Percentiles rank a stretch among this genome's conserved stretches.
These are phyloP conservation scores for Pleurotus salmoneostramineus DNA, from an alignment of 768 basidiomycete species.

Conservation along the genomic window DNA sequence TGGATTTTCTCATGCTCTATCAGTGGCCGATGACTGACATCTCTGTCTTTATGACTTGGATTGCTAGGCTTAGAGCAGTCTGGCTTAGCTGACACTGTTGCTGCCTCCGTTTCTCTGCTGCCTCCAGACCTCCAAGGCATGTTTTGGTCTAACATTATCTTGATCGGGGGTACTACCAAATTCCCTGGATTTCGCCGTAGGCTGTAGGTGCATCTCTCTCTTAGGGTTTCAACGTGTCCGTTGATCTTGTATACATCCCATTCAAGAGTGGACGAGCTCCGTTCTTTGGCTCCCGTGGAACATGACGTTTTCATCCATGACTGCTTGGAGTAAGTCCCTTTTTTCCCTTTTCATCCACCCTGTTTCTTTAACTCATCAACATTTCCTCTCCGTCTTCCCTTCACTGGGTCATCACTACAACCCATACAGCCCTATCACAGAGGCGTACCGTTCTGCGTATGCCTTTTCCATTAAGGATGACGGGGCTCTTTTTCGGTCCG, in stretches of 20 bases:
- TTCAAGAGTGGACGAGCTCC: conserved; percentile 66
- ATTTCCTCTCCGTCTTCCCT: neutral
- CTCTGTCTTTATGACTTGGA: neutral
- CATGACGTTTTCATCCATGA: conserved; percentile 72
- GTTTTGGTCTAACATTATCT: conserved; percentile 93
- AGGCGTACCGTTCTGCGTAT: conserved; percentile 59
- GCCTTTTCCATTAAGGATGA: conserved; percentile 50
- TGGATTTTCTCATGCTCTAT: conserved; percentile 13
- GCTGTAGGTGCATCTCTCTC: conserved; percentile 51
- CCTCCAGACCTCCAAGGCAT: conserved; percentile 83
- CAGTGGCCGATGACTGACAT: conserved; percentile 17
- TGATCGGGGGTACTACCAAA: conserved; percentile 81
- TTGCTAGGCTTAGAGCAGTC: conserved; percentile 69
- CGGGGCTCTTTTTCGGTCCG: conserved; percentile 32
- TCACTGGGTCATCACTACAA: neutral
- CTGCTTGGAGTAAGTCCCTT: conserved; percentile 61
- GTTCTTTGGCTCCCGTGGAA: conserved; percentile 77
- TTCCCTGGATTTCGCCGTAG: conserved; percentile 71
- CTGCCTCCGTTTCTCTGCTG: conserved; percentile 69
- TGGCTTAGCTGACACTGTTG: conserved; percentile 75
- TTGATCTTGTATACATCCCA: neutral
- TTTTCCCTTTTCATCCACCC: neutral
- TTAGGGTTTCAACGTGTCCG: conserved; percentile 5
- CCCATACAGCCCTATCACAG: conserved; percentile 52
- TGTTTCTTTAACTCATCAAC: neutral